Evolutionary conservation across 768 basidiomycete genomes (phyloP).

Genomic region (Kwoniella europaea): DNA sequence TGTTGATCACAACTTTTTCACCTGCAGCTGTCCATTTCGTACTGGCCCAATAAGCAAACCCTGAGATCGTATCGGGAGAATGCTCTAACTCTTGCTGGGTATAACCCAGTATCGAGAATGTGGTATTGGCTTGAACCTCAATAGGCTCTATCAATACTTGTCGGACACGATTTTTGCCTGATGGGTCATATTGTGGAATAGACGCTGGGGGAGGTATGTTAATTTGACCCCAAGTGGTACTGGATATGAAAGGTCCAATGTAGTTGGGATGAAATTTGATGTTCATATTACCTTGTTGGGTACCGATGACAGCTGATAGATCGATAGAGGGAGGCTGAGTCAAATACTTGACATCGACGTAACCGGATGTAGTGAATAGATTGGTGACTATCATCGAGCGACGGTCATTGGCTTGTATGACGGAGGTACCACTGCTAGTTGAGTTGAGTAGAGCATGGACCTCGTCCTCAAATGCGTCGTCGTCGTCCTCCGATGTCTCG

Average conservation of each 20-base stretch:
- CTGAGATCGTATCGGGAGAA: slow-evolving; percentile 26
- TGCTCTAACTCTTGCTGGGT: slow-evolving; percentile 25
- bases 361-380: slow-evolving; percentile 47
- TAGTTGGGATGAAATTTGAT: slow-evolving; percentile 48
- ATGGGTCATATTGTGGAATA: slow-evolving; percentile 33
- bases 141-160: slow-evolving; percentile 33
- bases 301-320: slow-evolving; percentile 35
- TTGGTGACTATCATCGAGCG: slow-evolving; percentile 39
- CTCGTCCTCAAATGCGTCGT: slow-evolving; percentile 10
- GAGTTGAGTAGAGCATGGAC: slow-evolving; percentile 16
- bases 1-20: slow-evolving; percentile 1
- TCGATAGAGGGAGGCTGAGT: slow-evolving; percentile 43
- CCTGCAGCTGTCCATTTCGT: not conserved
- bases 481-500: not conserved
- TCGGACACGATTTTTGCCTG: slow-evolving; percentile 26
- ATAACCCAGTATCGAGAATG: slow-evolving; percentile 26
- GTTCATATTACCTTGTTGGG: slow-evolving; percentile 44
- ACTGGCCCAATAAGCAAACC: slow-evolving; percentile 30
- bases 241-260: slow-evolving; percentile 49
- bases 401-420: slow-evolving; percentile 5
- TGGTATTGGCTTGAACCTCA: slow-evolving; percentile 12
- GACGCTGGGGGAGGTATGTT: slow-evolving; percentile 32
- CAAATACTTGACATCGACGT: slow-evolving; percentile 41
- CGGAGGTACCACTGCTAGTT: not conserved
- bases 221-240: slow-evolving; percentile 42